Evolutionary conservation across 2,329 filamentous ascomycete species (phyloP).

Genomic region (Fusarium nematophilum): DNA sequence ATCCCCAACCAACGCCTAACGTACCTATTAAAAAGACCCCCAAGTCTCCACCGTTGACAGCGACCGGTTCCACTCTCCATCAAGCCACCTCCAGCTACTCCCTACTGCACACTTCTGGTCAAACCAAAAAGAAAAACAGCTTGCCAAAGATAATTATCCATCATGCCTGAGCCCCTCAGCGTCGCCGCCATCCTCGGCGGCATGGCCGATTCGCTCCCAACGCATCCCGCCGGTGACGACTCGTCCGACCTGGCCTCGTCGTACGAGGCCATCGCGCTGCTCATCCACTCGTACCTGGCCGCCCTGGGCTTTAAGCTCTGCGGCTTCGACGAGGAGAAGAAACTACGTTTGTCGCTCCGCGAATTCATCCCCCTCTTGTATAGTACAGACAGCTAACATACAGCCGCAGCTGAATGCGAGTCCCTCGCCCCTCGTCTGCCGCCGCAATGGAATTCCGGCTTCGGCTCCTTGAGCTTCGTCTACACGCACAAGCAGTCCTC

Average conservation of each 20-base stretch:
- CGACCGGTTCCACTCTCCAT: neutral
- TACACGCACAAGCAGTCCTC: constrained; percentile 89
- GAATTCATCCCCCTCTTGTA: neutral
- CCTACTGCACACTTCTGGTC: neutral
- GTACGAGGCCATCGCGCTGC: constrained; percentile 85
- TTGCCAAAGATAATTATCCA: neutral
- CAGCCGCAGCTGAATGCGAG: constrained; percentile 58
- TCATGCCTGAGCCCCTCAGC: constrained; percentile 45
- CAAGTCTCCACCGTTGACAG: neutral
- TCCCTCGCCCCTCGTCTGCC: constrained; percentile 74
- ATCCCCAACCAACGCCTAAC: constrained; percentile 4
- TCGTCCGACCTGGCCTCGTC: constrained; percentile 74
- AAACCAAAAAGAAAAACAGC: constrained; percentile 1
- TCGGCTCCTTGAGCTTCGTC: constrained; percentile 80
- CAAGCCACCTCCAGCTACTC: constrained; percentile 6
- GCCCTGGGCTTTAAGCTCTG: constrained; percentile 83
- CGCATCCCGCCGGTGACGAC: constrained; percentile 62
- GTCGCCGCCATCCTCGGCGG: constrained; percentile 58
- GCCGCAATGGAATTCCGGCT: constrained; percentile 80
- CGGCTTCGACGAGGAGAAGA: constrained; percentile 86
- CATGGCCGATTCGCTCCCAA: constrained; percentile 71
- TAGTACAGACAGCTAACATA: constrained; percentile 5
- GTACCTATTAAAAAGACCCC: neutral
- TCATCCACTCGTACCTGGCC: constrained; percentile 84
- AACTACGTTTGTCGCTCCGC: constrained; percentile 64